A percentile compares a stretch with the other conserved stretches of the same genome.
Conservation (phyloP, 2,329 filamentous ascomycete genomes). For the Penicillium sp. region DNA sequence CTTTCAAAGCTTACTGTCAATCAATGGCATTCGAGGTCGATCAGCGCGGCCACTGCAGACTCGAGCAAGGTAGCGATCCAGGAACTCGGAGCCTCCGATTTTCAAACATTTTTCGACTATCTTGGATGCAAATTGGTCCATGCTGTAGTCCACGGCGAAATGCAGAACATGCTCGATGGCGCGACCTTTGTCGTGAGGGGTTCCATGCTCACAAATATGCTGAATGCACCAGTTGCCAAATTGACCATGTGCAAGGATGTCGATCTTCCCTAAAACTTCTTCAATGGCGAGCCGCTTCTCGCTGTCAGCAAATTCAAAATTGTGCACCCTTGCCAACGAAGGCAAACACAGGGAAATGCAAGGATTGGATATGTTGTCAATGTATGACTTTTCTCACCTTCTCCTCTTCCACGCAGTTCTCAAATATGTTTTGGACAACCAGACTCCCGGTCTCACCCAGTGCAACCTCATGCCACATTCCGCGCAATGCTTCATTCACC, state of each 20-base stretch:
- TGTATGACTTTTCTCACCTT: constrained; percentile 62
- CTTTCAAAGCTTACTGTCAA: constrained; percentile 65
- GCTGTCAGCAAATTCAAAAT: constrained; percentile 18
- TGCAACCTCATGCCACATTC: constrained; percentile 99
- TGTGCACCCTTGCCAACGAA: not conserved
- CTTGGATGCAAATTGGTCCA: constrained; percentile 98
- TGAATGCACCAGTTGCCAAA: constrained; percentile 99
- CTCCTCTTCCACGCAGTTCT: constrained; percentile 97
- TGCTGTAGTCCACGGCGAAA: constrained; percentile 93
- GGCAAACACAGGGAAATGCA: not conserved
- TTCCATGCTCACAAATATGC: constrained; percentile 96
- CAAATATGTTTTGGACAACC: constrained; percentile 98
- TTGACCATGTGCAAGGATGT: constrained; percentile 93
- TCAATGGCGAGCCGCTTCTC: constrained; percentile 91
- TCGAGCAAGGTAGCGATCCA: constrained; percentile 86
- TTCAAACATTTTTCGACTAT: constrained; percentile 99
- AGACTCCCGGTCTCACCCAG: constrained; percentile 95
- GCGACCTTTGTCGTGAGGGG: constrained; percentile 82
- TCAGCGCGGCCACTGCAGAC: constrained; percentile 89
- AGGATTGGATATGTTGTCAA: not conserved
- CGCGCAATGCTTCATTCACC: constrained; percentile 89
- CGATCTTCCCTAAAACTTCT: constrained; percentile 90
- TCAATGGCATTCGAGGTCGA: constrained; percentile 91
- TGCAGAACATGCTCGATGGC: constrained; percentile 94
- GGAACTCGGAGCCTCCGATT: constrained; percentile 86